Evolutionary conservation across 805 yeast species (phyloP).

Genomic region (Suhomyces faveliae): DNA sequence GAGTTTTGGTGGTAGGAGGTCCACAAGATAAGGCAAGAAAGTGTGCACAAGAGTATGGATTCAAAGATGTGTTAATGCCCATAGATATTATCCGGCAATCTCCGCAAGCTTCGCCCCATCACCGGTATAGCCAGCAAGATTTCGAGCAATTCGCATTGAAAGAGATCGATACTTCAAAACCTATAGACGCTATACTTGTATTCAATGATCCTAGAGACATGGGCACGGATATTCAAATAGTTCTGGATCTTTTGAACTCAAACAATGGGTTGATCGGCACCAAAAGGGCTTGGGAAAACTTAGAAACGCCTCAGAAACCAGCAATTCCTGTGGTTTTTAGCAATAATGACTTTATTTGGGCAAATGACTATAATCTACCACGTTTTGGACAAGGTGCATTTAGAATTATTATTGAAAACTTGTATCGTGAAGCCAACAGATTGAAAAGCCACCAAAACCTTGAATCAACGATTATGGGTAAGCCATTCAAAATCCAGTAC

Average conservation of each 20-base stretch:
- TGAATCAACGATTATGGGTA: conserved; percentile 63
- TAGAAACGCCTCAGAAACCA: conserved; percentile 35
- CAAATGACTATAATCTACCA: conserved; percentile 73
- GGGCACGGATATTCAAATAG: conserved; percentile 80
- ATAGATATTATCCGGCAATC: conserved; percentile 64
- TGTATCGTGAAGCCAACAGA: conserved; percentile 56
- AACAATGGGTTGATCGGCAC: conserved; percentile 67
- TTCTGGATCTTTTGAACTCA: conserved; percentile 67
- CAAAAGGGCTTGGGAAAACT: conserved; percentile 28
- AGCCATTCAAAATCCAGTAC: conserved; percentile 76
- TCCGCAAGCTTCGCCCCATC: conserved; percentile 67
- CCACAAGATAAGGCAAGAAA: conserved; percentile 62
- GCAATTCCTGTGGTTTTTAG: conserved; percentile 74
- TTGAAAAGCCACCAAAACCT: conserved; percentile 27
- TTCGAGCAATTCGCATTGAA: conserved; percentile 40
- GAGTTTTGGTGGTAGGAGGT: conserved; percentile 86
- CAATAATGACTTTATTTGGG: conserved; percentile 84
- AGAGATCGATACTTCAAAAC: conserved; percentile 27
- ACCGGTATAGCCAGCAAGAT: conserved; percentile 49
- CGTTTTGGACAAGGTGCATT: conserved; percentile 93
- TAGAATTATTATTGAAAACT: conserved; percentile 56
- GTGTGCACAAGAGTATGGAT: conserved; percentile 78
- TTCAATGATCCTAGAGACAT: conserved; percentile 89
- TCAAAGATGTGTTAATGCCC: conserved; percentile 68
- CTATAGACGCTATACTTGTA: conserved; percentile 74